phyloP scores from a whole-genome alignment of 371 early-diverging fungal species.

The Choanephora cucurbitarum region DNA sequence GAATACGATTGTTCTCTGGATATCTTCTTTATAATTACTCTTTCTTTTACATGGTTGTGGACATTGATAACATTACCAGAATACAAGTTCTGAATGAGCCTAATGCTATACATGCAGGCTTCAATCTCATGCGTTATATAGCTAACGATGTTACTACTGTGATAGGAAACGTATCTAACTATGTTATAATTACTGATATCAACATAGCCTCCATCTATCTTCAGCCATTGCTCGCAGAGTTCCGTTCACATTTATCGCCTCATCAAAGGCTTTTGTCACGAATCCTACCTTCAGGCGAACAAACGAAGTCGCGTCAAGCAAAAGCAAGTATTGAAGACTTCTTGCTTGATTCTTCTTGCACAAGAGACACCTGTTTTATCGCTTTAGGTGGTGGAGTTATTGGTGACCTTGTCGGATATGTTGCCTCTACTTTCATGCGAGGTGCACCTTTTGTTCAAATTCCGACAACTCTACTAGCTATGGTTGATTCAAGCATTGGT shows the following conservation, averaged over 20 bases:
- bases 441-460: constrained; percentile 89
- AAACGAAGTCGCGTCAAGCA: constrained; percentile 75
- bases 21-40: neutral
- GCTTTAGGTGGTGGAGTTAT: constrained; percentile 96
- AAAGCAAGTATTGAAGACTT: constrained; percentile 89
- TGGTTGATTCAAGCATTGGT: constrained; percentile 96
- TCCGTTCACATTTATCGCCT: constrained; percentile 9
- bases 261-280: constrained; percentile 65
- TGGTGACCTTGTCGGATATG: constrained; percentile 92
- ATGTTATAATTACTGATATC: constrained; percentile 83
- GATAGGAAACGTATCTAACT: constrained; percentile 65
- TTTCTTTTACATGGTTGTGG: neutral
- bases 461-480: constrained; percentile 94
- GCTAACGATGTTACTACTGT: constrained; percentile 62
- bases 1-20: neutral
- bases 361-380: constrained; percentile 87
- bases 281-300: constrained; percentile 85
- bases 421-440: constrained; percentile 95
- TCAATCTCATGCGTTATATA: constrained; percentile 67
- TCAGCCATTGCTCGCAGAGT: neutral
- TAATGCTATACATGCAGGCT: constrained; percentile 63
- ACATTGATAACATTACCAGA: constrained; percentile 6
- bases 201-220: constrained; percentile 74
- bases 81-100: constrained; percentile 24
- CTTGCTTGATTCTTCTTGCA: constrained; percentile 76